Evolutionary conservation across 2,329 filamentous ascomycete species (phyloP).

Genomic region (Ascochyta rabiei): DNA sequence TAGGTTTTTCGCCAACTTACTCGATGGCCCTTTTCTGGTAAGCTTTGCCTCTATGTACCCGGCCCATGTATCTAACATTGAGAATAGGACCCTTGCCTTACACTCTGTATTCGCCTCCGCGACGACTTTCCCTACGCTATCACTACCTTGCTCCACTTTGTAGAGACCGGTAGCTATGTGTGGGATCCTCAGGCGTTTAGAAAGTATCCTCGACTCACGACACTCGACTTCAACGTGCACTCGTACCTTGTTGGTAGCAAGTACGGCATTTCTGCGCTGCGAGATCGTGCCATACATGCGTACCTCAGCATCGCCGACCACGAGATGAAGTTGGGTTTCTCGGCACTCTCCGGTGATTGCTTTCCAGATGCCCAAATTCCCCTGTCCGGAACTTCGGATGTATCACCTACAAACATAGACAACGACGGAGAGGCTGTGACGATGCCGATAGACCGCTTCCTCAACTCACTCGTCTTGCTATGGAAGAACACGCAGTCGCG

Average conservation of each 20-base stretch:
- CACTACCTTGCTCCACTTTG: conserved; percentile 25
- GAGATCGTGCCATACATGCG: conserved; percentile 13
- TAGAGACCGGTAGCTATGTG: conserved; percentile 26
- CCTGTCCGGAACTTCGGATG: neutral
- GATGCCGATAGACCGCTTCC: conserved; percentile 18
- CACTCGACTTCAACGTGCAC: conserved; percentile 35
- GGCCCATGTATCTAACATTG: neutral
- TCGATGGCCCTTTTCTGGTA: conserved; percentile 20
- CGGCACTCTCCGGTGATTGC: neutral
- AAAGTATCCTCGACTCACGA: conserved; percentile 22
- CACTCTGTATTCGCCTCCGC: conserved; percentile 23
- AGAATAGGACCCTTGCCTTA: neutral
- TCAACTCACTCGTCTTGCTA: conserved; percentile 30
- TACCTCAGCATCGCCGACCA: conserved; percentile 20
- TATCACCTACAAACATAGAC: neutral
- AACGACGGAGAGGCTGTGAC: neutral
- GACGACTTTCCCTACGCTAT: conserved; percentile 31
- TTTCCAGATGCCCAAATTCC: neutral
- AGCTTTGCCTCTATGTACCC: too few species aligned
- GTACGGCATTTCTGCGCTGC: conserved; percentile 24
- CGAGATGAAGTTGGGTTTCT: conserved; percentile 13
- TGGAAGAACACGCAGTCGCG: conserved; percentile 27
- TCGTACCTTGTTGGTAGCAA: conserved; percentile 30
- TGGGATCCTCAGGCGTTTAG: conserved; percentile 16
- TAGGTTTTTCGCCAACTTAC: conserved; percentile 20